phyloP scores from a whole-genome alignment of 75 land plant genomes.

The Selaginella moellendorffii region DNA sequence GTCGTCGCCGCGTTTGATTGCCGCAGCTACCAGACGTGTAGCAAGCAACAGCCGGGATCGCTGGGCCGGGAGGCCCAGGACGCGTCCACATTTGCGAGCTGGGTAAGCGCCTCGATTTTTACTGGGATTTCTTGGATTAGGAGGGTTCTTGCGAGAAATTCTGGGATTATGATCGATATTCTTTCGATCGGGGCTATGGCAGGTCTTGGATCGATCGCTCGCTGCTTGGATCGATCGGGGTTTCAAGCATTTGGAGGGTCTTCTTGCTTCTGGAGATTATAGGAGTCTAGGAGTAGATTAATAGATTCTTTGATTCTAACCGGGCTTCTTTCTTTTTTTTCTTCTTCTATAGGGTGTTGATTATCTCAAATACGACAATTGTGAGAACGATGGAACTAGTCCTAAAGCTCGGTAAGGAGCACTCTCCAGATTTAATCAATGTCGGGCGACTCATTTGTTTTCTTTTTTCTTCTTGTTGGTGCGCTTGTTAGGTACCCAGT shows the following conservation, averaged over 20 bases:
- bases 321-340: no score
- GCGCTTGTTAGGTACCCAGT: not conserved
- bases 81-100: not conserved
- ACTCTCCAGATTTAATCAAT: not conserved
- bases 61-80: not conserved
- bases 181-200: no score
- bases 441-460: not conserved
- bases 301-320: no score
- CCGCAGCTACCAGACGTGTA: not conserved
- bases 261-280: no score
- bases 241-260: no score
- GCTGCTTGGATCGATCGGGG: no score
- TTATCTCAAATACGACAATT: conserved; percentile 9
- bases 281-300: no score
- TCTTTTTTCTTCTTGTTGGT: no score
- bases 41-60: conserved; percentile 2
- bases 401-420: conserved; percentile 5
- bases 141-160: no score
- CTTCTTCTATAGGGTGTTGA: not conserved
- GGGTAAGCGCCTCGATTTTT: not conserved
- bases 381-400: not conserved
- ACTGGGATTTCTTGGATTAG: not conserved
- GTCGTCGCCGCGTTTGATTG: no score
- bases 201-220: no score
- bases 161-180: no score